phyloP scores from a whole-genome alignment of 345 rosid genomes.

The Microcos paniculata region DNA sequence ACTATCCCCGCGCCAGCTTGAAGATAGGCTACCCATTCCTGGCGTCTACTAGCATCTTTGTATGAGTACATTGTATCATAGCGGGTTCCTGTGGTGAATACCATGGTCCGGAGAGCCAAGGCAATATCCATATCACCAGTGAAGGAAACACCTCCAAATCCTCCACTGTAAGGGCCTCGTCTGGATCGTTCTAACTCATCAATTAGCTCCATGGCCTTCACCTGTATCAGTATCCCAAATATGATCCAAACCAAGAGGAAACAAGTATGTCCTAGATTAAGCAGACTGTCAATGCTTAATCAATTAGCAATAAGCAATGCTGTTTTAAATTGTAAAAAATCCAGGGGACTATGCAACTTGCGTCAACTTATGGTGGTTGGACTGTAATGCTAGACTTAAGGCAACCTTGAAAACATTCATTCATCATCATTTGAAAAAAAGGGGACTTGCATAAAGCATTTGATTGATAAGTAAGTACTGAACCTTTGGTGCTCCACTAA shows the following conservation, averaged over 20 bases:
- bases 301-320: not conserved
- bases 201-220: constrained; percentile 85
- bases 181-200: constrained; percentile 67
- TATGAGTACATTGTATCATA: constrained; percentile 76
- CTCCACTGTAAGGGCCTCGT: constrained; percentile 95
- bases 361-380: not conserved
- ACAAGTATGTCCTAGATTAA: not conserved
- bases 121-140: constrained; percentile 88
- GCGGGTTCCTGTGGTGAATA: constrained; percentile 64
- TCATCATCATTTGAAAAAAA: not conserved
- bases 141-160: constrained; percentile 77
- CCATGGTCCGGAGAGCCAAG: constrained; percentile 72
- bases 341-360: not conserved
- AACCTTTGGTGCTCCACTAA: constrained; percentile 95
- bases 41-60: constrained; percentile 39
- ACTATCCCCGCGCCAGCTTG: constrained; percentile 91
- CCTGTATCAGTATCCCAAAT: constrained; percentile 28
- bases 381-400: not conserved
- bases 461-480: not conserved
- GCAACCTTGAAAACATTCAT: not conserved
- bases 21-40: constrained; percentile 82
- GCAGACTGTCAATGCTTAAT: not conserved
- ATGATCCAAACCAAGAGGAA: not conserved
- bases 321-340: not conserved
- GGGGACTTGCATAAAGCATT: not conserved